Evolutionary conservation across 176 grass and related monocot species (phyloP), one percentile per base, ranked within the genome.

Genomic region (Themeda triandra): DNA sequence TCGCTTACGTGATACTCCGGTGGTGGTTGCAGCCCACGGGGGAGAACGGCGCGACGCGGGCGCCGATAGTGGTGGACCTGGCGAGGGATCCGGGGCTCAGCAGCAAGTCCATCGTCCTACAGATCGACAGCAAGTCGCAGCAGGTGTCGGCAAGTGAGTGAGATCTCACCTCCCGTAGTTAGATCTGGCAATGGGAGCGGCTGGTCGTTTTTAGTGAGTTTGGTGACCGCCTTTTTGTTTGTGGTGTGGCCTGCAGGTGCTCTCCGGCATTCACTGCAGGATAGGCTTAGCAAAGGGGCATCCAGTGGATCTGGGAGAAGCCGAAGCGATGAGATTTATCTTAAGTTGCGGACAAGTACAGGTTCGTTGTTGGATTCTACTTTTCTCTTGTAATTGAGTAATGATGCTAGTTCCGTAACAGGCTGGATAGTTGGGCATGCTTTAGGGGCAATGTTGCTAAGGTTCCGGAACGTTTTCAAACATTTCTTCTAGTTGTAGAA

Each of bases 91-190:
- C 81, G 51, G 94, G 92, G 21, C 85, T 98, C 27, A 95, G 85
- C 80, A 90, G 33, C 83, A 98, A 95, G 87, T 98, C 91, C 66
- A 98, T 98, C 27, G 90, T 95, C 51, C 84, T 98, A 45, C 95
- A 95, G 90, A 89, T 95, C 84, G 92, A 98, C 79, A 93, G 83
- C 92, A 98, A 98, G 84, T 98, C 95, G n/a, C 95, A 98, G 88
- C 95, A 98, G 78, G 95, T 98, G 69, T 93, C 95, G 18, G 91
- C 95, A 81, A 98, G 95, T 98, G 87, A 91, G 95, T 92, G 77
- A 90, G 78, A 82, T 90, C 87, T 92, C 40, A 30, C 67, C 2
- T 53, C 30, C 10, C 8, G 3, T 71, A 40, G 35, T 25, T 72
- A 63, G 85, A 84, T 88, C 86, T 88, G 79, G 4, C 68, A 67